A percentile compares a stretch with the other conserved stretches of the same genome.
These are phyloP conservation scores for Rachicladosporium sp. DNA, from an alignment of 2,329 filamentous ascomycete genomes.

Conservation along the genomic window DNA sequence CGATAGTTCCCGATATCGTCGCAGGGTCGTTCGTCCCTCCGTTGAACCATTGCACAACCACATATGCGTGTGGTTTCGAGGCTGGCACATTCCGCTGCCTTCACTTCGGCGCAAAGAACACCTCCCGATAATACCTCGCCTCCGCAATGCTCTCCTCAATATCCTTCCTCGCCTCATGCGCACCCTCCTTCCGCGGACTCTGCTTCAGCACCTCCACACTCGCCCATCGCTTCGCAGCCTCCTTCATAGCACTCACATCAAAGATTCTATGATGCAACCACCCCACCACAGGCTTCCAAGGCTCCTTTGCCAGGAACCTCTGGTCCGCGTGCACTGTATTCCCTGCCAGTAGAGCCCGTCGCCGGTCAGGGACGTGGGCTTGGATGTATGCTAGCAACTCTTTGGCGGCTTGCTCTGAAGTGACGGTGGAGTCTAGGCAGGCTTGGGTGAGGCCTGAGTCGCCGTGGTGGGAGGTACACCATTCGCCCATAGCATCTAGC, in stretches of 20 bases:
- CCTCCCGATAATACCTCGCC: slow-evolving; percentile 67
- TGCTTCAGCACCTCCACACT: slow-evolving; percentile 45
- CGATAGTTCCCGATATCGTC: too few relatives aligned
- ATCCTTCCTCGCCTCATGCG: slow-evolving; percentile 76
- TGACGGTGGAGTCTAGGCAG: slow-evolving; percentile 61
- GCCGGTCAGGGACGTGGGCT: slow-evolving; percentile 52
- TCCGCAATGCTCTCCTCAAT: slow-evolving; percentile 93
- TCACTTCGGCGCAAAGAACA: slow-evolving; percentile 43
- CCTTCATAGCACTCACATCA: slow-evolving; percentile 86
- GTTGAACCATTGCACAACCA: too few relatives aligned
- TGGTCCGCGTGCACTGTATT: slow-evolving; percentile 89
- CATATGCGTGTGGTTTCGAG: too few relatives aligned
- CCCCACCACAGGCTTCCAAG: slow-evolving; percentile 60
- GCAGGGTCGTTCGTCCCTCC: too few relatives aligned
- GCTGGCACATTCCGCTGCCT: too few relatives aligned
- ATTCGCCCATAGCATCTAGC: slow-evolving; percentile 72
- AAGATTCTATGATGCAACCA: slow-evolving; percentile 82
- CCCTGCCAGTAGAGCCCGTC: slow-evolving; percentile 66
- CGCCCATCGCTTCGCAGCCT: slow-evolving; percentile 75
- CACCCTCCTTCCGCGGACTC: slow-evolving; percentile 59
- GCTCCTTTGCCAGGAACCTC: slow-evolving; percentile 61
- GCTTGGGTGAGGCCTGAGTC: slow-evolving; percentile 68
- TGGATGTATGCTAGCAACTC: slow-evolving; percentile 69
- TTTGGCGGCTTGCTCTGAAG: slow-evolving; percentile 58
- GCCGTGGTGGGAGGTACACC: slow-evolving; percentile 74